These are phyloP conservation scores for Trichoderma asperelloides DNA, from an alignment of 495 filamentous ascomycete species.

Conservation along the genomic window DNA sequence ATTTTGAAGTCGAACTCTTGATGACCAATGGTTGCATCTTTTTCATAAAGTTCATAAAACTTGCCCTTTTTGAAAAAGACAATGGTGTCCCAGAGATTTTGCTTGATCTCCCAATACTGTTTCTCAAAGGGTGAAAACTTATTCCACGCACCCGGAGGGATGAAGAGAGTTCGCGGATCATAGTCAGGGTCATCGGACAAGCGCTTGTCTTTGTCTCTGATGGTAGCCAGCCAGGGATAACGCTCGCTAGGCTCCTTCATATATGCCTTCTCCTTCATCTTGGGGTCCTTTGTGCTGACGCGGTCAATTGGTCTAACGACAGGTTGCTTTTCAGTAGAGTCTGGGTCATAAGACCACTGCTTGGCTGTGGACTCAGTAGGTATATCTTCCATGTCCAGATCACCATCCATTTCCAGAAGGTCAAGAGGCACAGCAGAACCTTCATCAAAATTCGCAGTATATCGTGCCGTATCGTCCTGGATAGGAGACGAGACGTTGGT, in stretches of 20 bases:
- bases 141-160: constrained; percentile 66
- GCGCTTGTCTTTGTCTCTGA: constrained; percentile 74
- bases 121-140: constrained; percentile 92
- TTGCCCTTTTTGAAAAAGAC: constrained; percentile 99
- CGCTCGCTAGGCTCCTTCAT: constrained; percentile 70
- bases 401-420: no score
- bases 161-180: constrained; percentile 83
- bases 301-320: constrained; percentile 29
- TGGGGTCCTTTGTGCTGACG: constrained; percentile 23
- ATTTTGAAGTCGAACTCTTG: constrained; percentile 97
- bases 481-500: constrained; percentile 41
- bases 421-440: no score
- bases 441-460: constrained; percentile 21
- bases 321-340: constrained; percentile 45
- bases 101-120: constrained; percentile 99
- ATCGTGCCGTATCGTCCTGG: constrained; percentile 12
- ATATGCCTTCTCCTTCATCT: constrained; percentile 66
- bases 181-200: constrained; percentile 77
- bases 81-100: constrained; percentile 92
- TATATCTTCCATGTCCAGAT: constrained; percentile 47
- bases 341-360: constrained; percentile 79
- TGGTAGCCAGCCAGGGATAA: constrained; percentile 82
- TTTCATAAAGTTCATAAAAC: constrained; percentile 98
- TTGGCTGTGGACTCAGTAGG: constrained; percentile 61
- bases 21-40: constrained; percentile 94